Base-by-base conservation (phyloP, 2,329 filamentous ascomycete genomes). In the Exophiala sp. region DNA sequence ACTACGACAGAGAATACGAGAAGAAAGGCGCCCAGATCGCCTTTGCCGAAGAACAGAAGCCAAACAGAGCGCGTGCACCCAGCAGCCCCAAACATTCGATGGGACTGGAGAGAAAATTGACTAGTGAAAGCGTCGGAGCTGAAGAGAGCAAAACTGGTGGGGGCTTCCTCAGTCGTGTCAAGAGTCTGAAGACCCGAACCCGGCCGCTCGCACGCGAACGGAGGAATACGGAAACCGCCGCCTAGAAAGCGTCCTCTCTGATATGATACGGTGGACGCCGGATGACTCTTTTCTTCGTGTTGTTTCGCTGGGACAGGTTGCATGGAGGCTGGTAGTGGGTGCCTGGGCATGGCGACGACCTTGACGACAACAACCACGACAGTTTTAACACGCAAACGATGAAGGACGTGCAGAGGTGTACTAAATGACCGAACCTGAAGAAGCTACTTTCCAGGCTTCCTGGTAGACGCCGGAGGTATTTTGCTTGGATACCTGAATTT, bases 151-250 rank as follows among this genome's bases (percentile, higher is more conserved):
- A 70, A 60, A 67, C 69, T 62, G 68, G 72, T 41, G 80, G 81
- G 43, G 87, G 88, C 1, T 85, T 95, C 58, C 69, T 95, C 58
- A 88, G 82, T 48, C 82, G 89, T 50, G 89, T 94, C 75, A 91
- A 89, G 79, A 90, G 86, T 71, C 73, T 94, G 71, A 91, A 89
- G 47, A 83, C 83, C 32, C 79, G 85, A 60, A 78, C 82, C 63
- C 65, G 68, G 7, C 24, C 24, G 24, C 24, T 29, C 3, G 68
- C 71, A 34, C 72, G 72, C 3, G 72, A 74, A 61, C 65, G 72
- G 53, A 68, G 71, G 42, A 60, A 60, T 29, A 60, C 55, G 35
- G 58, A 55, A 33, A 48, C 55, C 2, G 55, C 55, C 7, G 55
- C 55, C 7, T 46, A 33, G 40, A 38, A 9, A 7, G 41, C 21